These are phyloP conservation scores for Blepharisma japonicum DNA, from an alignment of 73 alveolate species.

Conservation along the genomic window DNA sequence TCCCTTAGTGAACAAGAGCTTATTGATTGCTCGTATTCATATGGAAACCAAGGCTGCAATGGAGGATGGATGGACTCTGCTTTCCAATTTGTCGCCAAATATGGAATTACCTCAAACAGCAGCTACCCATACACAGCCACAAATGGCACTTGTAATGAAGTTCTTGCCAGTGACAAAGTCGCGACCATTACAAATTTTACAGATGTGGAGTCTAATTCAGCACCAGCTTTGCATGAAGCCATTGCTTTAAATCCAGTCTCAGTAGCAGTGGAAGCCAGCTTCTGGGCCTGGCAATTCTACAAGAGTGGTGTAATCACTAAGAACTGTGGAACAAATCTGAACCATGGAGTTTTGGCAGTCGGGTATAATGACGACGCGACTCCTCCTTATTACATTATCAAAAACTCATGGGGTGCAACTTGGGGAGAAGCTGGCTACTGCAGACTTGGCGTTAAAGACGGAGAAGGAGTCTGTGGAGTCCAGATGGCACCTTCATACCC, in stretches of 20 bases:
- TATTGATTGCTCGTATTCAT: constrained; percentile 70
- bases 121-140: constrained; percentile 59
- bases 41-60: constrained; percentile 68
- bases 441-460: constrained; percentile 4
- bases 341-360: constrained; percentile 39
- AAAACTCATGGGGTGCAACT: constrained; percentile 49
- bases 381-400: constrained; percentile 30
- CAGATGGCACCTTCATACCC: too few species aligned
- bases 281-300: constrained; percentile 32
- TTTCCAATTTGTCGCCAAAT: constrained; percentile 43
- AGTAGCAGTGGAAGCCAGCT: constrained; percentile 48
- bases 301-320: background rate
- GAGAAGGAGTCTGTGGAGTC: too few species aligned
- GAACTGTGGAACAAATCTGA: constrained; percentile 21
- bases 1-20: constrained; percentile 50
- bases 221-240: constrained; percentile 27
- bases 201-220: constrained; percentile 5
- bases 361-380: constrained; percentile 18
- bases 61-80: constrained; percentile 67
- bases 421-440: constrained; percentile 49
- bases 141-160: constrained; percentile 44
- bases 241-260: constrained; percentile 20
- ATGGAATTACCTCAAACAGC: constrained; percentile 36
- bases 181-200: constrained; percentile 3
- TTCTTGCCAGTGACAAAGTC: constrained; percentile 7